These are phyloP conservation scores for Tricladium varicosporioides DNA, from an alignment of 2,329 filamentous ascomycete genomes.

Conservation along the genomic window DNA sequence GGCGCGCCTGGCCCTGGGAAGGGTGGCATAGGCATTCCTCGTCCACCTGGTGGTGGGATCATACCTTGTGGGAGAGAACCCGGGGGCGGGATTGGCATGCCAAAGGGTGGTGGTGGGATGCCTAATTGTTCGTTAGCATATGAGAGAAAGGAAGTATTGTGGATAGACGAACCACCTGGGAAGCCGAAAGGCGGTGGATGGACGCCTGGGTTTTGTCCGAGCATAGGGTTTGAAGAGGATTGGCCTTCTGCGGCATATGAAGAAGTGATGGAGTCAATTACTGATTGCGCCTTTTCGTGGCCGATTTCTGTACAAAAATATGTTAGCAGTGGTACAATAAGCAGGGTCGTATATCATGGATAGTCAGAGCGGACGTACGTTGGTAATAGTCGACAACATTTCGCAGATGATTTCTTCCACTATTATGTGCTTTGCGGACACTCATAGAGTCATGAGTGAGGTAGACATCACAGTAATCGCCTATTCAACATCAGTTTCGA, in stretches of 20 bases:
- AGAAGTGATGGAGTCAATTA: slow-evolving; percentile 96
- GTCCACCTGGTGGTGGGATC: slow-evolving; percentile 31
- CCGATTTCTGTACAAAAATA: slow-evolving; percentile 78
- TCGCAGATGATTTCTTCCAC: slow-evolving; percentile 90
- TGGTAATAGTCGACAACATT: slow-evolving; percentile 99
- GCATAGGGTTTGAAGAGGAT: slow-evolving; percentile 79
- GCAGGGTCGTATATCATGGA: too few relatives aligned
- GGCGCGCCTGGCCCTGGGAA: slow-evolving; percentile 22
- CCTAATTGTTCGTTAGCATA: slow-evolving; percentile 14
- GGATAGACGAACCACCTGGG: slow-evolving; percentile 49
- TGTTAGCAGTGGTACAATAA: slow-evolving; percentile 99
- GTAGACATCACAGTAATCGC: slow-evolving; percentile 99
- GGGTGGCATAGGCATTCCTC: slow-evolving; percentile 30
- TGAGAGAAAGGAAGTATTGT: slow-evolving; percentile 15
- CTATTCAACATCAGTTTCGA: slow-evolving; percentile 32
- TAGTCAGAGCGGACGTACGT: slow-evolving; percentile 51
- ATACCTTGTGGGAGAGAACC: slow-evolving; percentile 24
- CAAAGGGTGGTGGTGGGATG: slow-evolving; percentile 58
- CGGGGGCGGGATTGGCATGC: slow-evolving; percentile 38
- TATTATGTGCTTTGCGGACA: slow-evolving; percentile 98
- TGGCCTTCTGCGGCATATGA: slow-evolving; percentile 96
- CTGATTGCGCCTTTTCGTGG: slow-evolving; percentile 96
- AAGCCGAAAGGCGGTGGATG: slow-evolving; percentile 59
- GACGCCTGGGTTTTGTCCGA: slow-evolving; percentile 59
- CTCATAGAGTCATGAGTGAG: slow-evolving; percentile 99